Evolutionary conservation across 257 asterid species (phyloP).

Genomic region (Vinca minor): DNA sequence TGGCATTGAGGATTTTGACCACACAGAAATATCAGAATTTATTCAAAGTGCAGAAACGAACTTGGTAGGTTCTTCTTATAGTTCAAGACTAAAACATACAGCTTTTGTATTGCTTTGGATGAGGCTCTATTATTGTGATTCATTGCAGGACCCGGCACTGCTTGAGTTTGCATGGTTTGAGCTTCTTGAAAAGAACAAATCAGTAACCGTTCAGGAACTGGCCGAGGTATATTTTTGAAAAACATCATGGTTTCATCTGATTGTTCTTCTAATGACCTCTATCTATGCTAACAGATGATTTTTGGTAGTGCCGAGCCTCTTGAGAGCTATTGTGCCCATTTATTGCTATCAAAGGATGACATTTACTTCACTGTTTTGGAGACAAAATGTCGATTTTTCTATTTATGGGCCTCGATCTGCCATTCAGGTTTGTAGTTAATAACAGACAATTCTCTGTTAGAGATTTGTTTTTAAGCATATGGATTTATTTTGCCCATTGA

Average conservation of each 20-base stretch:
- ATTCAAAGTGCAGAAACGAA: conserved; percentile 63
- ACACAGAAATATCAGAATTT: conserved; percentile 59
- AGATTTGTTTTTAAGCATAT: background rate
- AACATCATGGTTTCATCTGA: conserved; percentile 10
- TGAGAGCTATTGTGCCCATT: conserved; percentile 84
- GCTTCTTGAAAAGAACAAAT: conserved; percentile 73
- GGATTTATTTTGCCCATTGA: background rate
- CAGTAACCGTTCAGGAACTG: conserved; percentile 67
- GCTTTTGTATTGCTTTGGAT: conserved; percentile 6
- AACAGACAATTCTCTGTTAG: background rate
- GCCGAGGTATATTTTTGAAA: conserved; percentile 64
- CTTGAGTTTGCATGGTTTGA: conserved; percentile 96
- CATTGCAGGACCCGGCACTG: conserved; percentile 64
- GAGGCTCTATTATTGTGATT: conserved; percentile 14
- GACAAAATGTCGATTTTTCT: conserved; percentile 53
- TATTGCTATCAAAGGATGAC: conserved; percentile 73
- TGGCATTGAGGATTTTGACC: conserved; percentile 67
- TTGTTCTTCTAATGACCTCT: conserved; percentile 34
- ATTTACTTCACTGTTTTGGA: conserved; percentile 60
- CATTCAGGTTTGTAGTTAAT: conserved; percentile 44
- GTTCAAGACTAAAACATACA: conserved; percentile 12
- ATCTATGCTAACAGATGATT: conserved; percentile 71
- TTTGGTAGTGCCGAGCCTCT: conserved; percentile 94
- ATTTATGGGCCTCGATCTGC: conserved; percentile 83
- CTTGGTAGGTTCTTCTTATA: conserved; percentile 49